Base-by-base conservation (phyloP, 345 rosid genomes). In the Gossypium bickii region DNA sequence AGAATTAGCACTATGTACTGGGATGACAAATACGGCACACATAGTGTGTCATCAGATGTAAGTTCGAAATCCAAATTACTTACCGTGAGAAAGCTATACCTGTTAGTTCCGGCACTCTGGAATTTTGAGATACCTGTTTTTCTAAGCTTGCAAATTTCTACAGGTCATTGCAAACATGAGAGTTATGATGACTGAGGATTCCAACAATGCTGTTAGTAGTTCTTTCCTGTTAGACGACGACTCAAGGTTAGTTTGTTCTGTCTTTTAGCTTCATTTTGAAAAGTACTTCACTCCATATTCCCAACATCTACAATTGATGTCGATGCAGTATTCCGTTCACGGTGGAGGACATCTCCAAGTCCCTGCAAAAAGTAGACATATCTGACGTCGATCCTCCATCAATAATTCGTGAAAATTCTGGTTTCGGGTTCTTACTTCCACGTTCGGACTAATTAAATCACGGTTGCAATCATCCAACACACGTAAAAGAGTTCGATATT, bases 1-100 rank as follows among this genome's bases (percentile, higher is more conserved):
- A 80, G 99, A 82, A 91, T 95, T 73, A 91, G 98, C 81, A 95
- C 99, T 11, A 95, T 95, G 98, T 95, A 95, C 80, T 95, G 99
- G 98, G 99, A 95, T 83, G 99, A 93, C 83, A 95, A 95, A 81
- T 93, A 93, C 53, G 99, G 98, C 78, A 93, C 98, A 0, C 99
- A 89, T 71, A 95, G 92, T 27, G 99, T 93, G 48, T 95, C 98
- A 61, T 89, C 98, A n/a, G 98, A 95, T 57, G 99, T 95, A 86
- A 87, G 97, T 75, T 73, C 22, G 69, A 43, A 34, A 41, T 17
- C 41, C 17, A 60, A 53, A 22, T 20, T 73, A 64, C 4, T 2
- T 58, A 58, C 34, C 18, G 11, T 74, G 41, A 34, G 41, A 34
- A 34, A 34, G 41, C 41, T 34, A 34, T 34, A 34, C 41, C 41